Conservation (phyloP, 768 basidiomycete genomes). For the Mycena floridula region DNA sequence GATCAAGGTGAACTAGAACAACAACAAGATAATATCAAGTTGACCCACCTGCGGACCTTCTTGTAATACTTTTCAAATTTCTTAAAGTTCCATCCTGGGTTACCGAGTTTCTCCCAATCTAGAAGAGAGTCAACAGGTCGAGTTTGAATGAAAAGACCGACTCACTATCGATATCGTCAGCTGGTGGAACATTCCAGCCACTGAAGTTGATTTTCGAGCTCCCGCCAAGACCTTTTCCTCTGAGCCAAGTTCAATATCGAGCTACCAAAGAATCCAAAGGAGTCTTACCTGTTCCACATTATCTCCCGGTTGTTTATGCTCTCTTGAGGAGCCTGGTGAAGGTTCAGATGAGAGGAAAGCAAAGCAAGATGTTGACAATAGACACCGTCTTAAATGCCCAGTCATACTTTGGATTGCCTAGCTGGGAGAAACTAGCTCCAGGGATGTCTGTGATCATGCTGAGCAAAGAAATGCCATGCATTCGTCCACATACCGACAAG, state of each 20-base stretch:
- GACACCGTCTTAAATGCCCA: not conserved
- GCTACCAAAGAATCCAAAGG: not conserved
- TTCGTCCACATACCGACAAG: not conserved
- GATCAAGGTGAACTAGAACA: no score
- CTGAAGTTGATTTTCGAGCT: conserved; percentile 41
- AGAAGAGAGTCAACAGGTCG: not conserved
- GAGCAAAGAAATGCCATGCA: not conserved
- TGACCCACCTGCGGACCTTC: conserved; percentile 12
- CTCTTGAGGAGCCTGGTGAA: not conserved
- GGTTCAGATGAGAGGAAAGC: not conserved
- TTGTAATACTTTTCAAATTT: conserved; percentile 32
- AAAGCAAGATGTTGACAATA: not conserved
- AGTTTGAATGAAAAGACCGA: not conserved
- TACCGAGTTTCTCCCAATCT: conserved; percentile 40
- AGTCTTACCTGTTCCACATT: not conserved
- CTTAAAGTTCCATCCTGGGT: conserved; percentile 50
- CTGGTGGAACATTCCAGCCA: not conserved
- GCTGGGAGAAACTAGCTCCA: not conserved
- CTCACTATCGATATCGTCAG: not conserved
- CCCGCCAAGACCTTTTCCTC: conserved; percentile 48
- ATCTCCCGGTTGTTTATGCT: not conserved
- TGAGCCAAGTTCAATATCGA: conserved; percentile 29
- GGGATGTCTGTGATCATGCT: not conserved
- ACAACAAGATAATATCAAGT: no score
- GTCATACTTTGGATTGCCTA: not conserved